These are phyloP conservation scores for Fusarium sp. DNA, from an alignment of 2,329 filamentous ascomycete genomes.

Conservation along the genomic window DNA sequence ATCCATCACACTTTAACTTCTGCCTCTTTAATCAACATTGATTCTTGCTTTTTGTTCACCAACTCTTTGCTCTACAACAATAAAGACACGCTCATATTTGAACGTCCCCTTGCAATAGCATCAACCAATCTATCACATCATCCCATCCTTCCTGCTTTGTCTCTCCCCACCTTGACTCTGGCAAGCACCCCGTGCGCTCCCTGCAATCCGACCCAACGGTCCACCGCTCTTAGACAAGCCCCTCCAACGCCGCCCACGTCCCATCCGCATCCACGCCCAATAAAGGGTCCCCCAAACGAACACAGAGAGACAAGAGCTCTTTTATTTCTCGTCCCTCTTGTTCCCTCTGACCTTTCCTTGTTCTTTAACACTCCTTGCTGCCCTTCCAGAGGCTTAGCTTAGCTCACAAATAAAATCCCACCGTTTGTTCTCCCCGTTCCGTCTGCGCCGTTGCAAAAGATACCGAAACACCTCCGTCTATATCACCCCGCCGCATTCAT, in stretches of 20 bases:
- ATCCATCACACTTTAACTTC: background rate
- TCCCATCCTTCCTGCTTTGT: slow-evolving; percentile 16
- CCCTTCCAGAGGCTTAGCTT: slow-evolving; percentile 41
- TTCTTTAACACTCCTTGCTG: slow-evolving; percentile 24
- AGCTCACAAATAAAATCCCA: slow-evolving; percentile 41
- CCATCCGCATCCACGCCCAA: slow-evolving; percentile 38
- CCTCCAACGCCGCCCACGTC: slow-evolving; percentile 29
- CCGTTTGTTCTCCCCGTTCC: slow-evolving; percentile 32
- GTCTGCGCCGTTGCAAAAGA: slow-evolving; percentile 29
- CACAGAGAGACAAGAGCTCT: slow-evolving; percentile 26
- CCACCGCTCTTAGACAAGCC: slow-evolving; percentile 47
- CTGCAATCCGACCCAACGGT: slow-evolving; percentile 48
- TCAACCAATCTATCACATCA: background rate
- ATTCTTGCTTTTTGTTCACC: slow-evolving; percentile 10
- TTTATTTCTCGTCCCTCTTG: slow-evolving; percentile 19
- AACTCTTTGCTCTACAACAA: background rate
- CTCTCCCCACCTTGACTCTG: slow-evolving; percentile 43
- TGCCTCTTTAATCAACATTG: slow-evolving; percentile 1
- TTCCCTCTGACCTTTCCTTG: slow-evolving; percentile 15
- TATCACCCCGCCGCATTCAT: slow-evolving; percentile 37
- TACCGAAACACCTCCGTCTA: slow-evolving; percentile 33
- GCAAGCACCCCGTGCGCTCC: slow-evolving; percentile 33
- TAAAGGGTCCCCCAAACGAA: slow-evolving; percentile 36
- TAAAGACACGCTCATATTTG: background rate
- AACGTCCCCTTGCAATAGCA: background rate